A percentile compares a stretch with the other conserved stretches of the same genome.
Conservation (phyloP, 257 asterid species). For the Fraxinus quadrangulata region DNA sequence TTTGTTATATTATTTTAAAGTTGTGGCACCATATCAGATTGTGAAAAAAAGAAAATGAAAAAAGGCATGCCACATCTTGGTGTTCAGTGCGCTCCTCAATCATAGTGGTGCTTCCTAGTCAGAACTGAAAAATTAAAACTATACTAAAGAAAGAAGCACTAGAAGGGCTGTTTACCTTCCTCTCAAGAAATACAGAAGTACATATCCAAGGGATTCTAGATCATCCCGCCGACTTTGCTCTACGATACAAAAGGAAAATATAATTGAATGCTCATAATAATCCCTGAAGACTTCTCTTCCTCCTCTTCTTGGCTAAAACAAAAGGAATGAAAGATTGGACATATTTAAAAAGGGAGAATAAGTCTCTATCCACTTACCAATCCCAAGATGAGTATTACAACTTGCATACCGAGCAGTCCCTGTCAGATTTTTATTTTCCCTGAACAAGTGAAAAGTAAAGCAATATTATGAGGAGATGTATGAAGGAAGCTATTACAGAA, state of each 20-base stretch:
- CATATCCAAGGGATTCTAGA: constrained; percentile 94
- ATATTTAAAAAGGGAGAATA: not conserved
- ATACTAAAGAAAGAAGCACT: constrained; percentile 14
- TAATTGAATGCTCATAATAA: constrained; percentile 24
- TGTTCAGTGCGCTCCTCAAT: not conserved
- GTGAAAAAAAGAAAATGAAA: not conserved
- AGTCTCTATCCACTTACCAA: constrained; percentile 49
- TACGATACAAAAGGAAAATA: constrained; percentile 33
- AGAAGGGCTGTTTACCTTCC: constrained; percentile 63
- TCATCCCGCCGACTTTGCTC: constrained; percentile 99
- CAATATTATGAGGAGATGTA: constrained; percentile 16
- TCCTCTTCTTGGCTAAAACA: constrained; percentile 5
- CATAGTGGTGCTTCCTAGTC: not conserved
- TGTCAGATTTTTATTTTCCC: constrained; percentile 93
- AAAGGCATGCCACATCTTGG: not conserved
- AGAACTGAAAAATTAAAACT: constrained; percentile 1
- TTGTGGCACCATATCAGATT: not conserved
- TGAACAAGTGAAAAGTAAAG: constrained; percentile 36
- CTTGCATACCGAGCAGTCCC: constrained; percentile 99
- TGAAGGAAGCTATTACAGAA: constrained; percentile 5
- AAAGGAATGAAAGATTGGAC: constrained; percentile 10
- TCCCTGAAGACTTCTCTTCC: not conserved
- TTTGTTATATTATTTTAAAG: not conserved
- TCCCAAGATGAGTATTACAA: constrained; percentile 97
- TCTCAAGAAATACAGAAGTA: constrained; percentile 87